A percentile compares a stretch with the other conserved stretches of the same genome.
Conservation (phyloP, 2,329 filamentous ascomycete genomes). For the Botryotinia globosa region DNA sequence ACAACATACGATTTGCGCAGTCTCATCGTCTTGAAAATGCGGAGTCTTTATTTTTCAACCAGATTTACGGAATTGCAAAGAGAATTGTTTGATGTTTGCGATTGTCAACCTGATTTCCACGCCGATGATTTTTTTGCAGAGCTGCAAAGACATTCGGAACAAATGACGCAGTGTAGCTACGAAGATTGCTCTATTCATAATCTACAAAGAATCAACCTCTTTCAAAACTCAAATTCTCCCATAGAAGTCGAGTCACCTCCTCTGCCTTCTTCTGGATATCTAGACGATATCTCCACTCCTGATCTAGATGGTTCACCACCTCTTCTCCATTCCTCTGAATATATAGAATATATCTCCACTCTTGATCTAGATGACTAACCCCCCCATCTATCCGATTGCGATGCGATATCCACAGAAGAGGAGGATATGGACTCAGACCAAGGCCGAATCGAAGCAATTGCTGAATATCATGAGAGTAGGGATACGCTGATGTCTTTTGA, state of each 20-base stretch:
- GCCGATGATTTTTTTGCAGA: neutral
- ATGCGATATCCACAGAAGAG: neutral
- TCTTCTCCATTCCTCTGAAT: neutral
- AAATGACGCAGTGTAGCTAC: neutral
- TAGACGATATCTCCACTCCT: neutral
- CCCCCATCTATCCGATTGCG: neutral
- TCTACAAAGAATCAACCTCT: no score
- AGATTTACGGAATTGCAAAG: neutral
- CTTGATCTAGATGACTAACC: neutral
- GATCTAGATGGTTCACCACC: neutral
- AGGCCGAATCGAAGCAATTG: neutral
- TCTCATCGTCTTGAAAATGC: neutral
- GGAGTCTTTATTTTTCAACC: neutral
- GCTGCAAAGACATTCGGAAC: neutral
- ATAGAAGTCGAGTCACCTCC: neutral
- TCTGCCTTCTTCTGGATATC: neutral
- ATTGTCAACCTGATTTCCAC: neutral
- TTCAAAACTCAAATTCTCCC: neutral
- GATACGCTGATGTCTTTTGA: neutral
- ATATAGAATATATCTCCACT: neutral
- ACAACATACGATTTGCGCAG: neutral
- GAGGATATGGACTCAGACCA: neutral
- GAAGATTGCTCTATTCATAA: neutral
- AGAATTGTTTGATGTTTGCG: neutral
- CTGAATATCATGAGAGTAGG: neutral